Base-by-base conservation (phyloP, 2,329 filamentous ascomycete genomes). In the Fusarium pseudonygamai region DNA sequence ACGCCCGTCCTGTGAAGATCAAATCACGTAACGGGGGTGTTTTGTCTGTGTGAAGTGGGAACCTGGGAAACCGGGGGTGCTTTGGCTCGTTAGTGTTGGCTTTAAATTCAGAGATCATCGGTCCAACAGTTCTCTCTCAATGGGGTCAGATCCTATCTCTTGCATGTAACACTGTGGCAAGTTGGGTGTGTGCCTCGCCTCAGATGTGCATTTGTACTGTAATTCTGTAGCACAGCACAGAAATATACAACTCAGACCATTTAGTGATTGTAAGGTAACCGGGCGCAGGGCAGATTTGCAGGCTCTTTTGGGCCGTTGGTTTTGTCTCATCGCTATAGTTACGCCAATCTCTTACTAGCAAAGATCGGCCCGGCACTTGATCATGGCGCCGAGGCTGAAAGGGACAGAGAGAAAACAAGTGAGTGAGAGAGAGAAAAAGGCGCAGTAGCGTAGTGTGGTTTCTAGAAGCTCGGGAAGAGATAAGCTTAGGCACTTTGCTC, bases 11-110 rank as follows among this genome's bases (percentile, higher is more conserved):
- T 39, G 43, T 49, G 57, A 64, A 64, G 65, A 65, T 69, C 60
- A 64, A 62, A 76, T 75, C 69, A 75, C 75, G 75, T 75, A 77
- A 76, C 52, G 62, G 45, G 68, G 24, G 34, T 65, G 49, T 26
- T 52, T 36, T 52, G 49, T 36, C 30, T 24, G 47, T 45, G 24
- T 28, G 24, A 46, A 43, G 36, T n/a, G 30, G 47, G 30, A 52
- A 52, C 47, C 24, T 52, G 30, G 47, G 22, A 46, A 55, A 47
- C 22, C 39, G 55, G 65, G 58, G 46, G 39, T 60, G 43, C 58
- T 37, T 64, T 40, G 39, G 24, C 57, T 43, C n/a, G 36, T 11
- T 39, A 43, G 32, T 39, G 56, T 24, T 50, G 34, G 42, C 24
- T 18, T 62, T 64, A 45, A 45, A 32, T 45, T 64, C 45, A 47